A percentile compares a stretch with the other conserved stretches of the same genome.
Conservation (phyloP, 2,329 filamentous ascomycete species). For the Alternaria novae-zelandiae region DNA sequence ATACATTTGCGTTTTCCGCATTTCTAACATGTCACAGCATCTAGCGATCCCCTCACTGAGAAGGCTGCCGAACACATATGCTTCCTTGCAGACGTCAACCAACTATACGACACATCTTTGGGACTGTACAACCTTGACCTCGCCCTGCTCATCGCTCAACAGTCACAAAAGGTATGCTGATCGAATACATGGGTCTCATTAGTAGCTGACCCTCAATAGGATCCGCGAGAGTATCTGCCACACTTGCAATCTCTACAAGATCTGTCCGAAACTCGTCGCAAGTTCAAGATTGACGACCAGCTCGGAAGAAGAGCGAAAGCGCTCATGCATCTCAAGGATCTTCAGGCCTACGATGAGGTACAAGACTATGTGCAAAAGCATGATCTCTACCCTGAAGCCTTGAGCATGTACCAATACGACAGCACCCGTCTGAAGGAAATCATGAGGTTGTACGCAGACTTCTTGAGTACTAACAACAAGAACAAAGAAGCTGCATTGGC, state of each 20-base stretch:
- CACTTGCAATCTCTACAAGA: conserved; percentile 88
- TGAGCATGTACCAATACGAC: conserved; percentile 86
- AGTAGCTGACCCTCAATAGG: conserved; percentile 49
- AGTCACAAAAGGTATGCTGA: conserved; percentile 75
- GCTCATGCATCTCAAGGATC: conserved; percentile 73
- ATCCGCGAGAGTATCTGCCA: conserved; percentile 92
- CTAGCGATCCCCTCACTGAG: conserved; percentile 69
- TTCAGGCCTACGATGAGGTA: conserved; percentile 79
- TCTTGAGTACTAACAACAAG: conserved; percentile 75
- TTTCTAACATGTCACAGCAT: conserved; percentile 21
- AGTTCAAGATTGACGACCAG: conserved; percentile 88
- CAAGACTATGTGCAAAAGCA: conserved; percentile 80
- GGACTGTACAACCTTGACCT: conserved; percentile 92
- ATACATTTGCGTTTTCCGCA: too few relatives aligned
- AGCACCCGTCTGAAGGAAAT: conserved; percentile 68
- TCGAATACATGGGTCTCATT: not conserved
- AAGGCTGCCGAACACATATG: conserved; percentile 95
- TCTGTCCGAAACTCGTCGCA: conserved; percentile 71
- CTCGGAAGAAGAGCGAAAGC: conserved; percentile 80
- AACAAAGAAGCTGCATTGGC: conserved; percentile 88
- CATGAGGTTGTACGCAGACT: conserved; percentile 78
- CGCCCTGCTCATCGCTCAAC: conserved; percentile 87
- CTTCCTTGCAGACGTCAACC: conserved; percentile 93
- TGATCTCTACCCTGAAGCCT: conserved; percentile 75
- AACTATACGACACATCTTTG: conserved; percentile 86